Conservation (phyloP, 306 rosid genomes). For the Amphicarpaea edgeworthii region DNA sequence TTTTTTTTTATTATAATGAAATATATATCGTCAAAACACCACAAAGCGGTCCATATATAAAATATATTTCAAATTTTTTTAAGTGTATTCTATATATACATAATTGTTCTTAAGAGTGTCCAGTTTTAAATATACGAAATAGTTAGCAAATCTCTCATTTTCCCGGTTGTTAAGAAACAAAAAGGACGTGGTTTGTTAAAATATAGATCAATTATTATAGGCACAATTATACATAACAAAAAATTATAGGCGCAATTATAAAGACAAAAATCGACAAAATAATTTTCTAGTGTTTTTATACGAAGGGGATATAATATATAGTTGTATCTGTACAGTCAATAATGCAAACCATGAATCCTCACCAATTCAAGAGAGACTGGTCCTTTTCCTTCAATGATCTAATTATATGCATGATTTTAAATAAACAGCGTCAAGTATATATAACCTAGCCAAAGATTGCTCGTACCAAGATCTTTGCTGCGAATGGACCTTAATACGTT, state of each 20-base stretch:
- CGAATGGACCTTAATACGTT: constrained; percentile 18
- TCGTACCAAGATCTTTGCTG: constrained; percentile 24
- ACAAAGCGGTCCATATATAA: background rate
- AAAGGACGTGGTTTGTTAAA: background rate
- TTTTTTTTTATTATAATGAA: background rate
- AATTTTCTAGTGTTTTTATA: background rate
- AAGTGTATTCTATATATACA: background rate
- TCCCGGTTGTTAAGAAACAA: constrained; percentile 30
- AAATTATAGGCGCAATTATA: background rate
- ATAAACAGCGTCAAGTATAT: constrained; percentile 28
- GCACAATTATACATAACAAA: constrained; percentile 1
- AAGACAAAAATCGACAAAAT: constrained; percentile 13
- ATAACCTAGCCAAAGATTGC: constrained; percentile 18
- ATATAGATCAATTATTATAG: constrained; percentile 19
- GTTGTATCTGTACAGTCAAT: background rate
- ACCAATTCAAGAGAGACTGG: constrained; percentile 31
- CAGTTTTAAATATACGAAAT: background rate
- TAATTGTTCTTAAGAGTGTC: constrained; percentile 1
- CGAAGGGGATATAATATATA: background rate
- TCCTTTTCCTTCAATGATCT: constrained; percentile 31
- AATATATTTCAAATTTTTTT: background rate
- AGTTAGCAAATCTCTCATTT: background rate
- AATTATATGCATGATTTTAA: constrained; percentile 21
- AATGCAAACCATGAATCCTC: constrained; percentile 26
- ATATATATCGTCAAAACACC: background rate